phyloP scores from a whole-genome alignment of 345 rosid species.

The Ceriops tagal region DNA sequence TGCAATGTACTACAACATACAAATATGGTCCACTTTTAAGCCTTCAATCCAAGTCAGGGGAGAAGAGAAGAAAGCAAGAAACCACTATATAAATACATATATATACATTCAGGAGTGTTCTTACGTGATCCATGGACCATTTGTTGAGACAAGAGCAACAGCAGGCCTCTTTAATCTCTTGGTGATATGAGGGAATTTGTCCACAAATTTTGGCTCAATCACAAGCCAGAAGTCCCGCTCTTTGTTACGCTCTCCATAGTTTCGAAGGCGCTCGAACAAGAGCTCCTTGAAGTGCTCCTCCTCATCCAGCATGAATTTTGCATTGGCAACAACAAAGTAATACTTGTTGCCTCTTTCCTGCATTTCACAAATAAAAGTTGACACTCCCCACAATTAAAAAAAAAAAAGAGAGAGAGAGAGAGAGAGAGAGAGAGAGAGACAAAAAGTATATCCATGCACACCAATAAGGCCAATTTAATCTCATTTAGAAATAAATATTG shows the following conservation, averaged over 20 bases:
- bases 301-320: conserved; percentile 96
- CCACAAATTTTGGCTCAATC: conserved; percentile 88
- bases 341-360: conserved; percentile 50
- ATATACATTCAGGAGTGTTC: conserved; percentile 8
- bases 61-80: background rate
- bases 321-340: conserved; percentile 77
- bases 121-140: conserved; percentile 95
- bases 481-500: too few relatives aligned
- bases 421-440: background rate
- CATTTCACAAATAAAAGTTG: background rate
- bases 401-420: background rate
- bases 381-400: background rate
- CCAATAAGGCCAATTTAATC: background rate
- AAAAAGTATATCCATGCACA: background rate
- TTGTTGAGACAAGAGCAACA: conserved; percentile 88
- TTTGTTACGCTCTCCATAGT: conserved; percentile 58
- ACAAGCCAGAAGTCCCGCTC: conserved; percentile 92
- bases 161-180: conserved; percentile 89
- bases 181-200: conserved; percentile 69
- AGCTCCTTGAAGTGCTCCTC: conserved; percentile 94
- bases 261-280: conserved; percentile 67
- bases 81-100: background rate
- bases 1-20: too few relatives aligned
- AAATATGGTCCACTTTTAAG: too few relatives aligned
- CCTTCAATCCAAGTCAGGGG: background rate